These are phyloP conservation scores for Colletotrichum filicis DNA, from an alignment of 2,329 filamentous ascomycete species.

Conservation along the genomic window DNA sequence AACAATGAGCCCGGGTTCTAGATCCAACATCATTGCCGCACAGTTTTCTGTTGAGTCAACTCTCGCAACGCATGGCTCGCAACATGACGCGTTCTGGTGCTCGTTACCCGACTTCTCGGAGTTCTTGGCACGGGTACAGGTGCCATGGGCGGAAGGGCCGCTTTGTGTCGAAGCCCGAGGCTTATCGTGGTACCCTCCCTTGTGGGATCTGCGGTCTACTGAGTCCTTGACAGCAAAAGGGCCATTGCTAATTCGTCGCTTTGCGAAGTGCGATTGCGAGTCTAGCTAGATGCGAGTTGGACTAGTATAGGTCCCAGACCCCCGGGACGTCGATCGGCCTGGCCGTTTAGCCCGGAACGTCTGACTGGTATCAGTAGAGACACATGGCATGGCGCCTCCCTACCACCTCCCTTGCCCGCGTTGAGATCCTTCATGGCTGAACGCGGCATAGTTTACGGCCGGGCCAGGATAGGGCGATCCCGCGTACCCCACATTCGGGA, in stretches of 20 bases:
- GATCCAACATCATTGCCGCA: background rate
- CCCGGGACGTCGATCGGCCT: conserved; percentile 18
- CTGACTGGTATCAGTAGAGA: background rate
- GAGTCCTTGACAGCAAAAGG: background rate
- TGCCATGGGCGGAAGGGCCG: background rate
- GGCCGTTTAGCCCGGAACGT: background rate
- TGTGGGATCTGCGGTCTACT: background rate
- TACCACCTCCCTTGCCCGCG: background rate
- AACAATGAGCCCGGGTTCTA: background rate
- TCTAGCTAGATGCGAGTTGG: background rate
- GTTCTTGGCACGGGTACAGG: background rate
- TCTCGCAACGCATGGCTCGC: background rate
- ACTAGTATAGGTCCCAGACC: conserved; percentile 9
- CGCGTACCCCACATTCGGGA: background rate
- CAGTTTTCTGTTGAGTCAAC: too few relatives aligned
- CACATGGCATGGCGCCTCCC: conserved; percentile 10
- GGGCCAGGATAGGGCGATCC: background rate
- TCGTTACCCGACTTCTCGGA: background rate
- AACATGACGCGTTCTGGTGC: background rate
- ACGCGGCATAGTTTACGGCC: conserved; percentile 16
- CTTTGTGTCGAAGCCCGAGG: background rate
- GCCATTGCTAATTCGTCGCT: background rate
- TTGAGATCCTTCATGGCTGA: background rate
- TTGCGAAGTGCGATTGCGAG: conserved; percentile 8
- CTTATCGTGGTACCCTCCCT: background rate